Evolutionary conservation across 106 monocot genomes (phyloP).

Genomic region (Dioscorea dumetorum): DNA sequence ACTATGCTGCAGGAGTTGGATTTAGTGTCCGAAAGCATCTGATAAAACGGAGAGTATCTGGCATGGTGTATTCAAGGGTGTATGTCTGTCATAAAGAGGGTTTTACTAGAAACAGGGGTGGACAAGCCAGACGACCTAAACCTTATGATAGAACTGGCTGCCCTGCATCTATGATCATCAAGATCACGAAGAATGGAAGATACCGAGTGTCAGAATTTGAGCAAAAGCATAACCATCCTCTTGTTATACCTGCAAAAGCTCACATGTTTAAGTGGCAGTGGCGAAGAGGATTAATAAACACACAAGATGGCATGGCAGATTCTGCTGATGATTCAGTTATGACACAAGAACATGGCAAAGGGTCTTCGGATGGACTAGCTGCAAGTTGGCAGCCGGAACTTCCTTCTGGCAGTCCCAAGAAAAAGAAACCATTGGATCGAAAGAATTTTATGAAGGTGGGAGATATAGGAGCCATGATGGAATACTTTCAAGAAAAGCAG

Average conservation of each 20-base stretch:
- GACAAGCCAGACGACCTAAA: slow-evolving; percentile 16
- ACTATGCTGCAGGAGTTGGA: slow-evolving; percentile 32
- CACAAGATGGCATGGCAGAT: slow-evolving; percentile 8
- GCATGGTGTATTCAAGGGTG: slow-evolving; percentile 35
- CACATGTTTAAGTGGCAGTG: slow-evolving; percentile 41
- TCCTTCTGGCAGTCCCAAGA: slow-evolving; percentile 10
- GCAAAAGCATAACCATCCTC: slow-evolving; percentile 43
- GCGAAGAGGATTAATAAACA: slow-evolving; percentile 12
- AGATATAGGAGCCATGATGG: slow-evolving; percentile 32
- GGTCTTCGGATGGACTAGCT: neutral
- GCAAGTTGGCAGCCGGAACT: neutral
- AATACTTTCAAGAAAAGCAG: slow-evolving; percentile 28
- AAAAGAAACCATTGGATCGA: slow-evolving; percentile 18
- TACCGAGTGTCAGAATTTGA: slow-evolving; percentile 32
- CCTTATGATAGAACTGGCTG: slow-evolving; percentile 37
- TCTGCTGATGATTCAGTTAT: neutral
- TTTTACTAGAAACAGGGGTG: slow-evolving; percentile 18
- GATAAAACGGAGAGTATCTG: slow-evolving; percentile 32
- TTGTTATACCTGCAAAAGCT: slow-evolving; percentile 31
- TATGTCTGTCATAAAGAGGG: slow-evolving; percentile 55
- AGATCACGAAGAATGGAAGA: slow-evolving; percentile 36
- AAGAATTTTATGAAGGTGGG: slow-evolving; percentile 11
- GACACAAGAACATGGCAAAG: neutral
- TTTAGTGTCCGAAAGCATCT: slow-evolving; percentile 43
- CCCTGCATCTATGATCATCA: slow-evolving; percentile 37